Percentiles rank a stretch among this genome's conserved stretches.
Evolutionary conservation across 2,329 filamentous ascomycete genomes (phyloP).

Genomic region (Trichoderma koningii): DNA sequence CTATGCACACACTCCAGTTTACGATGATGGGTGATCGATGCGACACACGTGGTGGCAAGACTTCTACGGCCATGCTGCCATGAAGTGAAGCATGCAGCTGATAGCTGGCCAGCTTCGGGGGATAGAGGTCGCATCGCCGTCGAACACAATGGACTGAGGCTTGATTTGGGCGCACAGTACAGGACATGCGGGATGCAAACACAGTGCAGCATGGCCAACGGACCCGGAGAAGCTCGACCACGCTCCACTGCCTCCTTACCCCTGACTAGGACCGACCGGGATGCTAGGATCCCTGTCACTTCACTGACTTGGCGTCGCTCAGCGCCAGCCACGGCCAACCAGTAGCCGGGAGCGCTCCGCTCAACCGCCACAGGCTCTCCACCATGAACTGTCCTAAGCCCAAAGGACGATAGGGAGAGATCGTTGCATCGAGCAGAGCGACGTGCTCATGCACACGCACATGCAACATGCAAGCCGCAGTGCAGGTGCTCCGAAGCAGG

Average conservation of each 20-base stretch:
- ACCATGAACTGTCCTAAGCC: conserved; percentile 12
- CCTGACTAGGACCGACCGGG: conserved; percentile 31
- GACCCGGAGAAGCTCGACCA: conserved; percentile 21
- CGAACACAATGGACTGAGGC: not conserved
- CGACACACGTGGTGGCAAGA: conserved; percentile 6
- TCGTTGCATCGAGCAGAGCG: conserved; percentile 24
- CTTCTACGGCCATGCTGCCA: not conserved
- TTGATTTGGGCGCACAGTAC: conserved; percentile 11
- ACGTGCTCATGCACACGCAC: conserved; percentile 21
- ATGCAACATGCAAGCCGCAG: conserved; percentile 18
- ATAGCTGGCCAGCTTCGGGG: not conserved
- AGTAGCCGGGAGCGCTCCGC: conserved; percentile 25
- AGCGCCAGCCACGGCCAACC: conserved; percentile 27
- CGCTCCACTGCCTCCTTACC: conserved; percentile 26
- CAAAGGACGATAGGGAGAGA: conserved; percentile 27
- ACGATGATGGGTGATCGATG: conserved; percentile 3
- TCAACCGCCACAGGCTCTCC: conserved; percentile 28
- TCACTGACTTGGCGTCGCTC: conserved; percentile 5
- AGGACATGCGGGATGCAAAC: not conserved
- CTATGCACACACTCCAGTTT: not conserved
- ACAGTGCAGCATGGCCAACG: conserved; percentile 24
- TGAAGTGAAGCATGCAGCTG: not conserved
- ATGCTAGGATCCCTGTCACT: conserved; percentile 25
- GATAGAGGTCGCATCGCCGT: not conserved
- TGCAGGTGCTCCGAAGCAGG: conserved; percentile 14